A percentile compares a stretch with the other conserved stretches of the same genome.
phyloP scores from a whole-genome alignment of 345 rosid species.

The Eucalyptus coolabah region DNA sequence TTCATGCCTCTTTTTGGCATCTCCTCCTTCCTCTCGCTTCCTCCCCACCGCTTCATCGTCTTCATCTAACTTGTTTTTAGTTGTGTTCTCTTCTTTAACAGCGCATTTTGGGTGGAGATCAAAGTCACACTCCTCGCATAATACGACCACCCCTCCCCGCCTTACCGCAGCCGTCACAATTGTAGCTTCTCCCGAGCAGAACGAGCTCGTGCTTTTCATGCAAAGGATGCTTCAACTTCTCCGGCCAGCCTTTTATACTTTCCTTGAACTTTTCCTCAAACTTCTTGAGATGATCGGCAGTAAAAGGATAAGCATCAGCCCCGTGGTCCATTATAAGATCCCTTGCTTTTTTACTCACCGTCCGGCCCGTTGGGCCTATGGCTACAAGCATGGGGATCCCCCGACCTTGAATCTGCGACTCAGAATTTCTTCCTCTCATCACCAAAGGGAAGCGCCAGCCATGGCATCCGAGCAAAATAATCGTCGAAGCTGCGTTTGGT shows the following conservation, averaged over 20 bases:
- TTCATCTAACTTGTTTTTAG: too few species aligned
- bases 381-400: conserved; percentile 20
- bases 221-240: conserved; percentile 30
- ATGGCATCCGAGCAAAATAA: conserved; percentile 19
- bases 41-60: too few species aligned
- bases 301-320: conserved; percentile 28
- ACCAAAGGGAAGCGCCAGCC: conserved; percentile 31
- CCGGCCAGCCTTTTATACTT: conserved; percentile 44
- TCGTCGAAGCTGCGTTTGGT: conserved; percentile 12
- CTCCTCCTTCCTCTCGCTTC: too few species aligned
- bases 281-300: conserved; percentile 1
- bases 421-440: conserved; percentile 14
- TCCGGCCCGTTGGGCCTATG: conserved; percentile 22
- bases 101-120: too few species aligned
- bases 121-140: too few species aligned
- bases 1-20: too few species aligned
- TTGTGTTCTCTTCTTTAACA: too few species aligned
- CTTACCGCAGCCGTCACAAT: too few species aligned
- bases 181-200: too few species aligned
- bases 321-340: conserved; percentile 7
- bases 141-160: too few species aligned
- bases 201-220: too few species aligned
- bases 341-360: conserved; percentile 8
- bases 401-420: conserved; percentile 15
- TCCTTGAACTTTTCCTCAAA: background rate